Evolutionary conservation across 73 alveolate genomes (phyloP), one percentile per base, ranked within the genome.

Genomic region (Uronychia setigera): DNA sequence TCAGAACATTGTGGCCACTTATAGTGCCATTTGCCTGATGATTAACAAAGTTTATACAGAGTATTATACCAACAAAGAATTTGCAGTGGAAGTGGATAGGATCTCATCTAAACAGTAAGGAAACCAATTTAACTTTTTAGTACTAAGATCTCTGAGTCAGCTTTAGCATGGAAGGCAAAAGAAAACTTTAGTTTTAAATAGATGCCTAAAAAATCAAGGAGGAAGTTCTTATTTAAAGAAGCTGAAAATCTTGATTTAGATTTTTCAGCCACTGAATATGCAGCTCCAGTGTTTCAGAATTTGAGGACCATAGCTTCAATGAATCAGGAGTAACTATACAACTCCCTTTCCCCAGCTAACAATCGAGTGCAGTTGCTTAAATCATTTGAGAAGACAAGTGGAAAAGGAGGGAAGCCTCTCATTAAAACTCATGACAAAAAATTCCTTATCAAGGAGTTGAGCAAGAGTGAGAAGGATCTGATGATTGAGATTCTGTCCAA

Each of bases 351-450:
- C 25, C 94, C 94, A 1, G 67, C 30, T 27, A 86, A 87, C 59
- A 88, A 88, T 58, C 81, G 82, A 32, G 33, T 31, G 13, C 35
- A 80, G 5, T 32, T 88, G 76, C 27, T 87, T 1, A 88, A 88
- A 46, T 79, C 90, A 29, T 88, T 88, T 77, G 94, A 88, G 80
- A 88, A 88, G 88, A 88, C 94, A 1, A 88, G 94, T 83, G 94
- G 90, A 0, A 88, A 88, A 33, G 94, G 94, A 19, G 94, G 94
- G 5, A 88, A 88, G 81, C 94, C 94, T 0, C 76, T 88, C 26
- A 88, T 88, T 32, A 88, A 88, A 59, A 88, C 94, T 35, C 94
- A 88, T 35, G 94, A 88, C 67, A 88, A 88, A 33, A 74, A 86
- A 78, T 88, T 88, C 76, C 75, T 88, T 33, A 88, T 88, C 29